A percentile compares a stretch with the other conserved stretches of the same genome.
Evolutionary conservation across 2,329 filamentous ascomycete genomes (phyloP).

Genomic region (Myriosclerotinia curreyana): DNA sequence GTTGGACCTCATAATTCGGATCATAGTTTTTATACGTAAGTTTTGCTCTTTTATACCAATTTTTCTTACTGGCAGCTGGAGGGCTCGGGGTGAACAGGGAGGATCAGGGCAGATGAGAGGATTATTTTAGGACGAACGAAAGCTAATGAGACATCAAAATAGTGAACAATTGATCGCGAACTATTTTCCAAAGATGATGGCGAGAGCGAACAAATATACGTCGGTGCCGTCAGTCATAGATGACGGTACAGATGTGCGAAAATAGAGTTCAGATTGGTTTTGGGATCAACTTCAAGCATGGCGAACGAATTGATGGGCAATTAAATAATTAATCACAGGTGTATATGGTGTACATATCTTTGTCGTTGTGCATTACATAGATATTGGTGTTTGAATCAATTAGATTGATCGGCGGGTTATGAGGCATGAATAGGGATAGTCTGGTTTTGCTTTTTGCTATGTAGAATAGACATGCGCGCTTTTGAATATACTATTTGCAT

Average conservation of each 20-base stretch:
- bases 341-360: background rate
- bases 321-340: background rate
- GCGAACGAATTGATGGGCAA: background rate
- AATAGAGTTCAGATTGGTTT: background rate
- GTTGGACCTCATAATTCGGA: conserved; percentile 72
- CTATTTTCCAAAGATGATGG: conserved; percentile 70
- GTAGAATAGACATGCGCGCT: background rate
- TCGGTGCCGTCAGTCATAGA: background rate
- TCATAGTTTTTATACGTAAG: conserved; percentile 78
- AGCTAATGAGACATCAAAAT: background rate
- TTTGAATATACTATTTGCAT: background rate
- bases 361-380: background rate
- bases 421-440: background rate
- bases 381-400: background rate
- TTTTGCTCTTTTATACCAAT: conserved; percentile 20
- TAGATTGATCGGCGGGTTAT: background rate
- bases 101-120: background rate
- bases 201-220: conserved; percentile 27
- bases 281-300: no score
- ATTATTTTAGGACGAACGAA: background rate
- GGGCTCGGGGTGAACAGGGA: no score
- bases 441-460: background rate
- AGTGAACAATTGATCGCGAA: conserved; percentile 75
- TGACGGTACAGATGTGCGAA: background rate
- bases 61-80: background rate